Conservation (phyloP, 768 basidiomycete genomes). For the Mrakia hoshinonis region DNA sequence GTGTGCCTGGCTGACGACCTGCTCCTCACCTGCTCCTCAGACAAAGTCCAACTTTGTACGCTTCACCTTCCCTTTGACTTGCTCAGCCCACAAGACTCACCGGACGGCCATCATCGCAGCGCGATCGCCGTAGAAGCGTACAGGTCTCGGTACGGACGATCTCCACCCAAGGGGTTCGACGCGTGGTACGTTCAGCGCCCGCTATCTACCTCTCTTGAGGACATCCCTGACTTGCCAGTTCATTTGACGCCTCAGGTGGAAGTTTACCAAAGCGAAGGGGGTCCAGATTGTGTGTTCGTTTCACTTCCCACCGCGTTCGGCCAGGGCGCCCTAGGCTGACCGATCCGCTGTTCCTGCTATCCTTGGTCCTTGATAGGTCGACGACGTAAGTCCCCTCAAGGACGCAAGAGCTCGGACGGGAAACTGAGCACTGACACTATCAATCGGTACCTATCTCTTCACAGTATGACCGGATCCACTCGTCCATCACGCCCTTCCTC, state of each 20-base stretch:
- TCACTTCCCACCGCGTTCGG: not conserved
- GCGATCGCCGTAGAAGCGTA: constrained; percentile 34
- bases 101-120: not conserved
- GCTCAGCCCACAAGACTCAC: too few species aligned
- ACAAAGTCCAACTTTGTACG: too few species aligned
- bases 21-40: too few species aligned
- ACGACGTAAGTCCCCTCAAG: constrained; percentile 16
- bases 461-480: constrained; percentile 35
- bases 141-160: constrained; percentile 31
- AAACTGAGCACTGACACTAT: too few species aligned
- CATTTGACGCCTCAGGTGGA: constrained; percentile 29
- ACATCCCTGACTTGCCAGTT: too few species aligned
- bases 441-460: not conserved
- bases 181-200: constrained; percentile 31
- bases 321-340: not conserved
- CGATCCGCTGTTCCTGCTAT: not conserved
- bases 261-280: constrained; percentile 26
- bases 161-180: constrained; percentile 37
- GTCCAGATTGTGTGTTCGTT: not conserved
- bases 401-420: too few species aligned
- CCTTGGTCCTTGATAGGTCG: too few species aligned
- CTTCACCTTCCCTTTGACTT: too few species aligned
- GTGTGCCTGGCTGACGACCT: too few species aligned
- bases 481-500: constrained; percentile 34
- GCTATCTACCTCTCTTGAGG: too few species aligned